These are phyloP conservation scores for Picea sitchensis DNA, from an alignment of 75 land plant species.

Conservation along the genomic window DNA sequence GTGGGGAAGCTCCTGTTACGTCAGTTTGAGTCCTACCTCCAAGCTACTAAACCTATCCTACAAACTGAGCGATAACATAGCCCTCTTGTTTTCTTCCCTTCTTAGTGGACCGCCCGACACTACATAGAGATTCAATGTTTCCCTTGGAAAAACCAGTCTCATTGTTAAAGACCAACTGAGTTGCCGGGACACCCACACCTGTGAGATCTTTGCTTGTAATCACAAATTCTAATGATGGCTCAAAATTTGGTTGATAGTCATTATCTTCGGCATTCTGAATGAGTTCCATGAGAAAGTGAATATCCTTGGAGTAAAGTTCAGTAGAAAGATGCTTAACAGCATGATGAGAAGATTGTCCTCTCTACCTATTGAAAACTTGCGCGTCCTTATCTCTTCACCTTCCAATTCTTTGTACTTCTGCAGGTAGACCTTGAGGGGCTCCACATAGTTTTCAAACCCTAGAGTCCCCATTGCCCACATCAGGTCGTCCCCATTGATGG, in stretches of 20 bases:
- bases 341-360: slow-evolving; percentile 26
- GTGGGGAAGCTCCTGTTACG: too few relatives aligned
- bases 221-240: slow-evolving; percentile 30
- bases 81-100: slow-evolving; percentile 26
- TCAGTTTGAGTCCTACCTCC: too few relatives aligned
- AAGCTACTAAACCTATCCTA: too few relatives aligned
- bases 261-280: slow-evolving; percentile 53
- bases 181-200: slow-evolving; percentile 24
- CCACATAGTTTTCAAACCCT: slow-evolving; percentile 62
- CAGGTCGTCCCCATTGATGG: slow-evolving; percentile 63
- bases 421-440: slow-evolving; percentile 50
- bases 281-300: slow-evolving; percentile 65
- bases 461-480: slow-evolving; percentile 69
- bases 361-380: too few relatives aligned
- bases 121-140: slow-evolving; percentile 44
- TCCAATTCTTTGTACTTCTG: slow-evolving; percentile 46
- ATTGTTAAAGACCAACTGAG: slow-evolving; percentile 41
- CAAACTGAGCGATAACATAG: background rate
- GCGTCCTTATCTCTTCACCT: background rate
- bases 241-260: slow-evolving; percentile 19
- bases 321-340: slow-evolving; percentile 58
- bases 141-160: slow-evolving; percentile 32
- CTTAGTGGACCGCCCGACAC: slow-evolving; percentile 50
- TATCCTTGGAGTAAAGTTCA: slow-evolving; percentile 61
- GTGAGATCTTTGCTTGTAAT: slow-evolving; percentile 31